These are phyloP conservation scores for Heterobasidion annosum DNA, from an alignment of 1,284 basidiomycete genomes.

Conservation along the genomic window DNA sequence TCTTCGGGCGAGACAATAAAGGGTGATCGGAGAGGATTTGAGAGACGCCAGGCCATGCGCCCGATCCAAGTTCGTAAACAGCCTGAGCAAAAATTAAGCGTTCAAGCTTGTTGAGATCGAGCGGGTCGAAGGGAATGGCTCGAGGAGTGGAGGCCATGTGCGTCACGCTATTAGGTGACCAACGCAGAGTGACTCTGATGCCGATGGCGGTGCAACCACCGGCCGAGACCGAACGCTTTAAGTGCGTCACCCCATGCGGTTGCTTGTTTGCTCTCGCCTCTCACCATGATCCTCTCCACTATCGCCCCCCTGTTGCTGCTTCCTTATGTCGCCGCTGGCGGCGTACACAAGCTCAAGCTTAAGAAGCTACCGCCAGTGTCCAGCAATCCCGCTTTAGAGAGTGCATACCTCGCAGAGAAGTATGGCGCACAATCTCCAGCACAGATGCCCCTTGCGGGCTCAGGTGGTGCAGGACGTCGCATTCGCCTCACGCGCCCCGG, in stretches of 20 bases:
- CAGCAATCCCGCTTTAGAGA: conserved; percentile 63
- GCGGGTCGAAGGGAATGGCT: neutral
- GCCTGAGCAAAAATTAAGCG: conserved; percentile 76
- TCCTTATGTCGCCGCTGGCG: conserved; percentile 60
- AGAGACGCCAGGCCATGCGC: conserved; percentile 65
- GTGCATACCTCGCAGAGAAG: conserved; percentile 81
- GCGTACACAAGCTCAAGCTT: conserved; percentile 79
- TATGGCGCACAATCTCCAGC: conserved; percentile 54
- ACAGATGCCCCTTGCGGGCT: conserved; percentile 66
- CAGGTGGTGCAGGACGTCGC: conserved; percentile 66
- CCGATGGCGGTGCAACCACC: no score
- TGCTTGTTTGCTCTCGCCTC: conserved; percentile 10
- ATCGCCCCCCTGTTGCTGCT: conserved; percentile 52
- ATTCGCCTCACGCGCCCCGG: conserved; percentile 35
- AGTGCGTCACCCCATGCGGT: conserved; percentile 13
- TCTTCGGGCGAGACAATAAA: conserved; percentile 49
- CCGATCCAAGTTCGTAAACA: conserved; percentile 75
- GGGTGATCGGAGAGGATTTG: conserved; percentile 61
- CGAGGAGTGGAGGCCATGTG: conserved; percentile 2
- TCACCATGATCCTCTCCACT: conserved; percentile 63
- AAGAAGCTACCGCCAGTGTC: conserved; percentile 66
- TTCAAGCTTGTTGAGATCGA: conserved; percentile 43
- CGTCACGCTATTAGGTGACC: neutral
- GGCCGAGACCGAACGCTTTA: neutral
- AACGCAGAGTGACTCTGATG: neutral